Evolutionary conservation across 2,329 filamentous ascomycete genomes (phyloP).

Genomic region (Epichloe typhina): DNA sequence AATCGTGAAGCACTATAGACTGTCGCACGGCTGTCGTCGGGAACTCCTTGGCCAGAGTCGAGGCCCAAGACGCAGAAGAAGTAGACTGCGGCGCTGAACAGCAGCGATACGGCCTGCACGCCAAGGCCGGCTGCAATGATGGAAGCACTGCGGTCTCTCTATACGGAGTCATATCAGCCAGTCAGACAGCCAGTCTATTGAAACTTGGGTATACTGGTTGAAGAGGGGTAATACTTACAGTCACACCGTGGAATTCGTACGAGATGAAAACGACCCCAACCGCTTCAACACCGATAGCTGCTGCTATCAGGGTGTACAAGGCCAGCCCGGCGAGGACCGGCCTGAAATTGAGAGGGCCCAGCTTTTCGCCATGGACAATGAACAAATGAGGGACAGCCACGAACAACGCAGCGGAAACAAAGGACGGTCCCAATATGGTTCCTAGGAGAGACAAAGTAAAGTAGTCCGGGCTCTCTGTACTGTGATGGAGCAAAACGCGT

Average conservation of each 20-base stretch:
- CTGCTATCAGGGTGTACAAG: constrained; percentile 21
- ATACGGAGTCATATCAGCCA: constrained; percentile 9
- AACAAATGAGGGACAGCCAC: constrained; percentile 32
- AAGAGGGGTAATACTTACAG: constrained; percentile 18
- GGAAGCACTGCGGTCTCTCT: constrained; percentile 21
- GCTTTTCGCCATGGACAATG: constrained; percentile 30
- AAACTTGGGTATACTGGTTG: no score
- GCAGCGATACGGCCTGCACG: constrained; percentile 28
- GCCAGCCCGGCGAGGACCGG: constrained; percentile 22
- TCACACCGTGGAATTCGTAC: constrained; percentile 17
- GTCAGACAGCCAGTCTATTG: no score
- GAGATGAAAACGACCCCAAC: constrained; percentile 28
- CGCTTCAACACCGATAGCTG: constrained; percentile 24
- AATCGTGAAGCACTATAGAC: constrained; percentile 31
- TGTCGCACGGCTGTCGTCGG: constrained; percentile 25
- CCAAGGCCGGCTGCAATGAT: constrained; percentile 32
- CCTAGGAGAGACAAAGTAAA: constrained; percentile 34
- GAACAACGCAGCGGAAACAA: constrained; percentile 31
- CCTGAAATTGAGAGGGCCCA: constrained; percentile 17
- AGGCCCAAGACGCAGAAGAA: constrained; percentile 28
- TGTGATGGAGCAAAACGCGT: constrained; percentile 26
- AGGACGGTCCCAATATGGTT: constrained; percentile 32
- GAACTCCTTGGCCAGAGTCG: constrained; percentile 21
- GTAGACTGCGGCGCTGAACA: constrained; percentile 25
- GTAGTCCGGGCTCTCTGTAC: constrained; percentile 19